A percentile compares a stretch with the other conserved stretches of the same genome.
Conservation (phyloP, 1,139 yeast genomes). For the Debaryomyces udenii region DNA sequence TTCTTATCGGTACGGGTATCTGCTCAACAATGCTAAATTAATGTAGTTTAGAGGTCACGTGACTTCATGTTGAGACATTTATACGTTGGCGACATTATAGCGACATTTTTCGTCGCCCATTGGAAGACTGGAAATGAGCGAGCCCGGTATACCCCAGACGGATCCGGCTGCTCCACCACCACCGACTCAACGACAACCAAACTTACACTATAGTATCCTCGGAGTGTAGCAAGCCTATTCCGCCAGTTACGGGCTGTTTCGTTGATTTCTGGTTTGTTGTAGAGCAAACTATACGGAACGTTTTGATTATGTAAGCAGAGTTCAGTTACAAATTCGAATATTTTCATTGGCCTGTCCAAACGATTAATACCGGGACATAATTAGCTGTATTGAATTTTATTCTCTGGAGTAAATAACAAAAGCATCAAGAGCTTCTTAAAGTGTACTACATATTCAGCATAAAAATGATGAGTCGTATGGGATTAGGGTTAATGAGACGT, state of each 20-base stretch:
- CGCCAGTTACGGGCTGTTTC: no score
- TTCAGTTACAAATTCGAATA: slow-evolving; percentile 6
- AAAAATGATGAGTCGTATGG: slow-evolving; percentile 25
- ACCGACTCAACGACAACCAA: not conserved
- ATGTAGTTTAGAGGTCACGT: not conserved
- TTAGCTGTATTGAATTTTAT: not conserved
- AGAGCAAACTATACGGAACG: not conserved
- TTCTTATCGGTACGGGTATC: not conserved
- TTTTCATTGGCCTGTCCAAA: slow-evolving; percentile 6
- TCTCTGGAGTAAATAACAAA: not conserved
- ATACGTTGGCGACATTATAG: not conserved
- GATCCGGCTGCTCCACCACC: not conserved
- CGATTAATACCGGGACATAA: slow-evolving; percentile 7
- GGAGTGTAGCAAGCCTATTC: not conserved
- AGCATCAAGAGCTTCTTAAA: not conserved
- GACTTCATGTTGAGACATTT: not conserved
- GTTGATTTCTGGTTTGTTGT: not conserved
- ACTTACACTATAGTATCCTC: not conserved
- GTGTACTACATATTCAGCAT: slow-evolving; percentile 7
- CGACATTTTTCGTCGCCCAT: slow-evolving; percentile 1
- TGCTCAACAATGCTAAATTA: slow-evolving; percentile 1
- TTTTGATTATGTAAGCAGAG: slow-evolving; percentile 2
- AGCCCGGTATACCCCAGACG: not conserved
- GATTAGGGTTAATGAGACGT: slow-evolving; percentile 25
- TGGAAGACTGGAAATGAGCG: not conserved